Conservation (phyloP, 345 rosid species). For the Rubroshorea leprosula region DNA sequence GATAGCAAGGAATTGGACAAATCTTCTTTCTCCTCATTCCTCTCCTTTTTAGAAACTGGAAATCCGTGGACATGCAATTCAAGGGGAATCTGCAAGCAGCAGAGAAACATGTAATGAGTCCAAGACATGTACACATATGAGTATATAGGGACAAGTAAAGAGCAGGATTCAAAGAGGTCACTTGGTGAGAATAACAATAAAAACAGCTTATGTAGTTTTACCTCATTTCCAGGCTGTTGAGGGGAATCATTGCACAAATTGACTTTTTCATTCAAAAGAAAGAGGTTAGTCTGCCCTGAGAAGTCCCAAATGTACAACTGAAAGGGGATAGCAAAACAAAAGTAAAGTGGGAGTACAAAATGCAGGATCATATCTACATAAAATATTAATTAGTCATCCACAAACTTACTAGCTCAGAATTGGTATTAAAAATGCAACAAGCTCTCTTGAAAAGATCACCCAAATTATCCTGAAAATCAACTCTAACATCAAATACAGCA, state of each 20-base stretch:
- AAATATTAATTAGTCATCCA: not conserved
- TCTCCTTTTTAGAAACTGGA: conserved; percentile 31
- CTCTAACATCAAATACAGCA: conserved; percentile 3
- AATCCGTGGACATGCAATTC: conserved; percentile 60
- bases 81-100: conserved; percentile 36
- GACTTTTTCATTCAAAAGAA: conserved; percentile 30
- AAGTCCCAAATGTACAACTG: conserved; percentile 70
- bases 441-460: conserved; percentile 46
- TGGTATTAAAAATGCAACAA: conserved; percentile 39
- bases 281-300: conserved; percentile 46
- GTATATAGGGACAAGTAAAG: not conserved
- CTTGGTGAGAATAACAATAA: not conserved
- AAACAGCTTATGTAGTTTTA: conserved; percentile 23
- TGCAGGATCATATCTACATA: not conserved
- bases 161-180: not conserved
- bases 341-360: not conserved
- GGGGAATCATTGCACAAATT: conserved; percentile 21
- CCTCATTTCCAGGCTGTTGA: conserved; percentile 44
- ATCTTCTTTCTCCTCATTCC: conserved; percentile 20
- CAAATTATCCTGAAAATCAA: conserved; percentile 44
- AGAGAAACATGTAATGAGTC: not conserved
- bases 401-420: conserved; percentile 44
- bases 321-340: conserved; percentile 14
- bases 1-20: conserved; percentile 18
- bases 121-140: not conserved